These are phyloP conservation scores for Rhizopogon sp. DNA, from an alignment of 768 basidiomycete genomes.

Conservation along the genomic window DNA sequence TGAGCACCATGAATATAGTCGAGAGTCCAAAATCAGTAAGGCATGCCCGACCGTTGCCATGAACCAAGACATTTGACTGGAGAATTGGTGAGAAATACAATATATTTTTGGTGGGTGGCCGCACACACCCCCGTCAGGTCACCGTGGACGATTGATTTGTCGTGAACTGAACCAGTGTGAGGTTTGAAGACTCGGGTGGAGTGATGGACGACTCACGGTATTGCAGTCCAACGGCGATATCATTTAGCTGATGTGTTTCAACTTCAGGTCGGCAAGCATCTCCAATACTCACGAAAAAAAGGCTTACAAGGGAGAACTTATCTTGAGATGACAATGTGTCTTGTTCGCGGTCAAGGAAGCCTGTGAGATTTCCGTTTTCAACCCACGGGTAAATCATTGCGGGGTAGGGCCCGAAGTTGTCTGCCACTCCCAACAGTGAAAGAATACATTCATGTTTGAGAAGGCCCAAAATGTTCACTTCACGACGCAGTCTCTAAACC, in stretches of 20 bases:
- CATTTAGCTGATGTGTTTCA: constrained; percentile 24
- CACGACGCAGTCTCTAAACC: constrained; percentile 19
- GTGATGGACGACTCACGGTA: constrained; percentile 25
- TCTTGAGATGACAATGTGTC: constrained; percentile 1
- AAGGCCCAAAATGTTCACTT: constrained; percentile 14
- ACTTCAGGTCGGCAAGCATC: neutral
- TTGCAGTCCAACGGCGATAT: constrained; percentile 33
- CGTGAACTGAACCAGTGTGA: neutral
- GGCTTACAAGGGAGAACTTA: constrained; percentile 14
- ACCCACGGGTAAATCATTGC: constrained; percentile 19
- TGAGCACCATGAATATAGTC: constrained; percentile 30
- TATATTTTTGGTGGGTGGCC: neutral
- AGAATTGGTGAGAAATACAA: neutral
- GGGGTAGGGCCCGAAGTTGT: constrained; percentile 12
- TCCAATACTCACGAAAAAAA: neutral
- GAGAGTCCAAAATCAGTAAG: constrained; percentile 42
- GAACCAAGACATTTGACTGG: constrained; percentile 23
- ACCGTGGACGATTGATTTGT: constrained; percentile 2
- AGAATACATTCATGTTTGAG: constrained; percentile 14
- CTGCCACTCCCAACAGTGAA: constrained; percentile 11
- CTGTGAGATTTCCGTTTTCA: constrained; percentile 9
- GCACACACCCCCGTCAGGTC: constrained; percentile 3
- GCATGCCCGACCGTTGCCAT: constrained; percentile 31
- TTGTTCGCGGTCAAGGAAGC: constrained; percentile 8
- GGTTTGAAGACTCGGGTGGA: neutral